Percentiles rank a stretch among this genome's conserved stretches.
phyloP scores from a whole-genome alignment of 805 yeast genomes.

The Ogataea populi-albae region DNA sequence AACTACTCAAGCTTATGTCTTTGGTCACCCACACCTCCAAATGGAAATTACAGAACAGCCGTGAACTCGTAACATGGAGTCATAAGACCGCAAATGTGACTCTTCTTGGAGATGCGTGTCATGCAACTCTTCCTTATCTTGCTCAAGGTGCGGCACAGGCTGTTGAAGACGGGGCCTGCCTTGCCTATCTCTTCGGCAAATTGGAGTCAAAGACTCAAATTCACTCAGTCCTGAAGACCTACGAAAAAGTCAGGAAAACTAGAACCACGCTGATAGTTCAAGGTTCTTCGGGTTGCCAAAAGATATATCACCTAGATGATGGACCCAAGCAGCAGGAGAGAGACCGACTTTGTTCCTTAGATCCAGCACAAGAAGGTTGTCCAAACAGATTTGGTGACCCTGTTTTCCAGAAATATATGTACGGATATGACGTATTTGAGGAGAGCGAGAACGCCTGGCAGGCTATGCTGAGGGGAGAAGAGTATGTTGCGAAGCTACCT shows the following conservation, averaged over 20 bases:
- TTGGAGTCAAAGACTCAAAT: slow-evolving; percentile 10
- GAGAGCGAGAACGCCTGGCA: slow-evolving; percentile 12
- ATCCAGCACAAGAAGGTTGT: slow-evolving; percentile 15
- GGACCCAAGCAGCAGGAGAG: slow-evolving; percentile 12
- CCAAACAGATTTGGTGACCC: slow-evolving; percentile 20
- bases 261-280: slow-evolving; percentile 15
- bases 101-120: slow-evolving; percentile 18
- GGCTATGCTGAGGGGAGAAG: slow-evolving; percentile 2
- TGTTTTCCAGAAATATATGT: slow-evolving; percentile 15
- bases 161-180: slow-evolving; percentile 17
- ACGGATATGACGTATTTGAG: slow-evolving; percentile 16
- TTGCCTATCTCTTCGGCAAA: slow-evolving; percentile 16
- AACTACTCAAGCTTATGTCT: slow-evolving; percentile 7
- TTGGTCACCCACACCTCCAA: slow-evolving; percentile 10
- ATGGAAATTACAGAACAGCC: slow-evolving; percentile 15
- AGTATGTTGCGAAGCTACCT: slow-evolving; percentile 1
- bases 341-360: slow-evolving; percentile 11
- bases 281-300: slow-evolving; percentile 15
- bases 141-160: slow-evolving; percentile 23
- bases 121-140: slow-evolving; percentile 17
- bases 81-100: slow-evolving; percentile 12
- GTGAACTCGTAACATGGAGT: slow-evolving; percentile 13
- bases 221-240: slow-evolving; percentile 6
- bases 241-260: slow-evolving; percentile 13
- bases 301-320: slow-evolving; percentile 16